Conservation (phyloP, 2,329 filamentous ascomycete genomes). For the Helotiales sp. region DNA sequence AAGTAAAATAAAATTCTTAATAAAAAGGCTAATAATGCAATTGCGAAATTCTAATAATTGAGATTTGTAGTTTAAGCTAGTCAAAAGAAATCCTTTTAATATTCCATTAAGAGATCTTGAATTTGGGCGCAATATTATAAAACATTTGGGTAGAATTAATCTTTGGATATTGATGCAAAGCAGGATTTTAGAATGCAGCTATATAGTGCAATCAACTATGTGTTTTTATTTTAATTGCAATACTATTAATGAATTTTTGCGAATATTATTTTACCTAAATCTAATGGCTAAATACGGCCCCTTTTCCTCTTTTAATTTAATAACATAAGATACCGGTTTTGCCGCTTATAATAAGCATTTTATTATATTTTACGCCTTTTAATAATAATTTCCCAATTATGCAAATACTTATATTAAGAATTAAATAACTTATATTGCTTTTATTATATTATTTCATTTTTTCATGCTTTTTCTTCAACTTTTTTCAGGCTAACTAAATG, state of each 20-base stretch:
- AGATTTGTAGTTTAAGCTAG: neutral
- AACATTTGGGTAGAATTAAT: neutral
- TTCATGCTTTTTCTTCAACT: constrained; percentile 15
- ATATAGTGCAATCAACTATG: neutral
- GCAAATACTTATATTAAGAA: too few relatives aligned
- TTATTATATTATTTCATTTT: constrained; percentile 6
- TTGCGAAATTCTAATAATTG: too few relatives aligned
- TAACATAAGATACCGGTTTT: too few relatives aligned
- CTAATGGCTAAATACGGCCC: neutral
- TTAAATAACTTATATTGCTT: too few relatives aligned
- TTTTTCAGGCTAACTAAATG: constrained; percentile 26
- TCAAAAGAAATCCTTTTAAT: neutral
- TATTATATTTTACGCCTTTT: too few relatives aligned
- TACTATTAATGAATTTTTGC: neutral
- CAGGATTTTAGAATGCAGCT: neutral
- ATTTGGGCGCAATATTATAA: neutral
- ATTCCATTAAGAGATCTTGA: neutral
- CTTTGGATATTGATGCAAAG: constrained; percentile 3
- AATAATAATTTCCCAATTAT: too few relatives aligned
- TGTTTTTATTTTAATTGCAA: neutral
- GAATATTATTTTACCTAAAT: neutral
- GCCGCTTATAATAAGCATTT: too few relatives aligned
- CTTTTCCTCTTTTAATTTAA: too few relatives aligned
- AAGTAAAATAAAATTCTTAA: neutral
- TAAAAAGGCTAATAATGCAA: neutral